A percentile compares a stretch with the other conserved stretches of the same genome.
Conservation (phyloP, 768 basidiomycete species). For the Thelephora ganbajun region DNA sequence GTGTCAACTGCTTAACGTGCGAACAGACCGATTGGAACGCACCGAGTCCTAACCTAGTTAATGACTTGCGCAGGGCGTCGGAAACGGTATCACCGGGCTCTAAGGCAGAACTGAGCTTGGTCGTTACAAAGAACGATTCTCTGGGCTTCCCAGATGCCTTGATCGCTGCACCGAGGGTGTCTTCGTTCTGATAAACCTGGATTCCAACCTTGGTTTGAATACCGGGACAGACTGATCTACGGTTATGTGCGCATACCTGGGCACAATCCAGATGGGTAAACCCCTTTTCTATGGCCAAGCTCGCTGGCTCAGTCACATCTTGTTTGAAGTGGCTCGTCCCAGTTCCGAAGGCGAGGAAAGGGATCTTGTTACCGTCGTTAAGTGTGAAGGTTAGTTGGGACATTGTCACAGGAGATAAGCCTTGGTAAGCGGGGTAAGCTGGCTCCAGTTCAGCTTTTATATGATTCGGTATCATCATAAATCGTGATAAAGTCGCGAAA, state of each 20-base stretch:
- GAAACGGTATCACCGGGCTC: conserved; percentile 21
- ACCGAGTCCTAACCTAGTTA: conserved; percentile 21
- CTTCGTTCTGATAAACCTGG: conserved; percentile 25
- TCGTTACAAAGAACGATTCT: conserved; percentile 28
- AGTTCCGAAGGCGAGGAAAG: conserved; percentile 25
- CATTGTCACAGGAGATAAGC: conserved; percentile 8
- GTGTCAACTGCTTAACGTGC: too few species aligned
- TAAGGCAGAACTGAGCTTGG: conserved; percentile 20
- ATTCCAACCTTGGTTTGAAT: conserved; percentile 12
- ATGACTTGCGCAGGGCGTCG: conserved; percentile 22
- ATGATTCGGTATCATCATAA: background rate
- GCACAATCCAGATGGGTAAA: conserved; percentile 22
- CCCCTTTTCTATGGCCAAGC: conserved; percentile 20
- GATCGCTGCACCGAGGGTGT: conserved; percentile 21
- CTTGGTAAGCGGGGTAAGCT: background rate
- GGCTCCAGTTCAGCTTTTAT: background rate
- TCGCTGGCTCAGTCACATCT: conserved; percentile 15
- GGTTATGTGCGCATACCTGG: too few species aligned
- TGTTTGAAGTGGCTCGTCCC: conserved; percentile 20
- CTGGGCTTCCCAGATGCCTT: conserved; percentile 20
- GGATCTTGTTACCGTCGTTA: conserved; percentile 23
- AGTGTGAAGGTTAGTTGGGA: conserved; percentile 16
- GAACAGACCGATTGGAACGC: too few species aligned
- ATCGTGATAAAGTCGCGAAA: background rate
- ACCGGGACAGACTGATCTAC: too few species aligned